Percentiles rank a stretch among this genome's conserved stretches.
Conservation (phyloP, 176 grass and related monocot species). For the Canna indica region DNA sequence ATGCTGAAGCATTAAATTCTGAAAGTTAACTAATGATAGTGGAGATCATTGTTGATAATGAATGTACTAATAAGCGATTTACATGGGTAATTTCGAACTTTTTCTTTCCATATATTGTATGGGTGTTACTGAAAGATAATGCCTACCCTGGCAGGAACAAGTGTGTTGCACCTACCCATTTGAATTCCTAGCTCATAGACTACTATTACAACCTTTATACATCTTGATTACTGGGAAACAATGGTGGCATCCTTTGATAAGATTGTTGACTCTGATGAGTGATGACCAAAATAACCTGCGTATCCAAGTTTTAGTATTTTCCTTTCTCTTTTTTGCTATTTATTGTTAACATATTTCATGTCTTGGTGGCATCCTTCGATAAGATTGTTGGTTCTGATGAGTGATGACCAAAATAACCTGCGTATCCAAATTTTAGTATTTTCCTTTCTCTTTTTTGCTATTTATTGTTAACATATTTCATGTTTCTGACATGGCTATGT, state of each 20-base stretch:
- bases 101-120: neutral
- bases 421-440: neutral
- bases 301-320: neutral
- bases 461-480: neutral
- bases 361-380: neutral
- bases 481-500: neutral
- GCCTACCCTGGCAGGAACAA: neutral
- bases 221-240: neutral
- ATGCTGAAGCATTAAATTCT: neutral
- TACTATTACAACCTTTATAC: neutral
- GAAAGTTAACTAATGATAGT: neutral
- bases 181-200: neutral
- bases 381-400: too few species aligned
- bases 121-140: neutral
- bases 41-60: neutral
- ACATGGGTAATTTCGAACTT: neutral
- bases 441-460: neutral
- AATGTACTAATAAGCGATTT: too few species aligned
- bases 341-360: neutral
- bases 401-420: neutral
- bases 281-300: neutral
- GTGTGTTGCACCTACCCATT: neutral
- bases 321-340: neutral
- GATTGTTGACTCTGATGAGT: too few species aligned
- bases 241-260: neutral